Evolutionary conservation across 2,329 filamentous ascomycete species (phyloP).

Genomic region (Sclerotinia minor): DNA sequence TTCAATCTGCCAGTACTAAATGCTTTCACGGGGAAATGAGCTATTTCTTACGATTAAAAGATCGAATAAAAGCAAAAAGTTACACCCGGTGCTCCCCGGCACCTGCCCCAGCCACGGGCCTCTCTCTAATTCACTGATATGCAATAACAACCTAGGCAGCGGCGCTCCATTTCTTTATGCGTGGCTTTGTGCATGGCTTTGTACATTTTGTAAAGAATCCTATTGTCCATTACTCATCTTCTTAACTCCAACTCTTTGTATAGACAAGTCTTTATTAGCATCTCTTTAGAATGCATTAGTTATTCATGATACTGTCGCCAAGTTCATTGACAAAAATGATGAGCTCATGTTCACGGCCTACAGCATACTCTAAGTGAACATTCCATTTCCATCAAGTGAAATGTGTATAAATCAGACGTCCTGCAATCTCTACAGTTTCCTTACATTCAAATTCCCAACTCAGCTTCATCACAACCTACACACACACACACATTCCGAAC

Average conservation of each 20-base stretch:
- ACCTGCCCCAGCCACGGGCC: neutral
- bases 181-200: no score
- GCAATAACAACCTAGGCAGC: neutral
- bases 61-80: no score
- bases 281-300: neutral
- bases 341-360: no score
- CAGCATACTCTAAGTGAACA: no score
- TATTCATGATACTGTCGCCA: no score
- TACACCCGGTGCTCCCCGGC: no score
- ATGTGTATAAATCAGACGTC: no score
- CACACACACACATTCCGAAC: neutral
- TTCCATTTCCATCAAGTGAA: no score
- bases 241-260: neutral
- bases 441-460: no score
- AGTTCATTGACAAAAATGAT: neutral
- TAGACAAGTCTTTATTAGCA: neutral
- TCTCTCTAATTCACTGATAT: neutral
- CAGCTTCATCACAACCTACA: neutral
- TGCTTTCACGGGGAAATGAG: neutral
- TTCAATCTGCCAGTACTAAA: neutral
- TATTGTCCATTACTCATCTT: neutral
- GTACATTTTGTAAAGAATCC: neutral
- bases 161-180: neutral
- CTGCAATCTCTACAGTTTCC: no score
- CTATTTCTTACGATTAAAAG: no score